phyloP scores from a whole-genome alignment of 106 monocot species.

The Dendrobium officinale region DNA sequence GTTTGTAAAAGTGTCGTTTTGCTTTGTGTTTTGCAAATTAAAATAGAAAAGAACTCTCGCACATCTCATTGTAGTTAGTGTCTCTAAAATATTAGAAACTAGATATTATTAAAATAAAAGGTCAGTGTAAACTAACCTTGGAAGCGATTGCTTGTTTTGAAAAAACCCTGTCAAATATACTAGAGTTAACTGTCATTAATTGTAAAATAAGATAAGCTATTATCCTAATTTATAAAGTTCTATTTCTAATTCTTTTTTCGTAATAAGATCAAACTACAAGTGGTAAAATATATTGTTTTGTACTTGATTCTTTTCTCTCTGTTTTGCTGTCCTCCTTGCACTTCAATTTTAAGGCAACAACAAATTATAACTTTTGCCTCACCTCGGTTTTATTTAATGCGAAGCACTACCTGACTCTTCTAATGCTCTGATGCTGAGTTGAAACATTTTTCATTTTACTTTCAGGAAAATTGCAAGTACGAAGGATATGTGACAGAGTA shows the following conservation, averaged over 20 bases:
- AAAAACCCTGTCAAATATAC: too few relatives aligned
- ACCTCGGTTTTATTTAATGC: not conserved
- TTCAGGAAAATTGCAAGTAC: constrained; percentile 30
- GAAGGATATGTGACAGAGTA: constrained; percentile 27
- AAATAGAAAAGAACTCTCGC: too few relatives aligned
- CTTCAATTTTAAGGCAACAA: not conserved
- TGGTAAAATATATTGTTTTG: not conserved
- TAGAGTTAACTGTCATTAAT: not conserved
- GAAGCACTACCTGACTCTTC: not conserved
- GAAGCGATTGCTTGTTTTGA: too few relatives aligned
- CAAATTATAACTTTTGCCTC: not conserved
- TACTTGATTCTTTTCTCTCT: too few relatives aligned
- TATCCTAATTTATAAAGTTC: not conserved
- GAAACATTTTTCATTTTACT: not conserved
- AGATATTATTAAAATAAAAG: too few relatives aligned
- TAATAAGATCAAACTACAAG: not conserved
- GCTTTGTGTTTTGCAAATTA: too few relatives aligned
- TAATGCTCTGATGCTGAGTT: not conserved
- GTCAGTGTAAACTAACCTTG: too few relatives aligned
- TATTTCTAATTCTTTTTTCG: not conserved
- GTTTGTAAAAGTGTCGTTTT: too few relatives aligned
- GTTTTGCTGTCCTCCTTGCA: not conserved
- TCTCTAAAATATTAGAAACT: too few relatives aligned
- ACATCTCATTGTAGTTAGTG: too few relatives aligned
- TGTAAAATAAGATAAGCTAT: not conserved